phyloP scores from a whole-genome alignment of 2,329 filamentous ascomycete species.

The Tolypocladium amazonense region DNA sequence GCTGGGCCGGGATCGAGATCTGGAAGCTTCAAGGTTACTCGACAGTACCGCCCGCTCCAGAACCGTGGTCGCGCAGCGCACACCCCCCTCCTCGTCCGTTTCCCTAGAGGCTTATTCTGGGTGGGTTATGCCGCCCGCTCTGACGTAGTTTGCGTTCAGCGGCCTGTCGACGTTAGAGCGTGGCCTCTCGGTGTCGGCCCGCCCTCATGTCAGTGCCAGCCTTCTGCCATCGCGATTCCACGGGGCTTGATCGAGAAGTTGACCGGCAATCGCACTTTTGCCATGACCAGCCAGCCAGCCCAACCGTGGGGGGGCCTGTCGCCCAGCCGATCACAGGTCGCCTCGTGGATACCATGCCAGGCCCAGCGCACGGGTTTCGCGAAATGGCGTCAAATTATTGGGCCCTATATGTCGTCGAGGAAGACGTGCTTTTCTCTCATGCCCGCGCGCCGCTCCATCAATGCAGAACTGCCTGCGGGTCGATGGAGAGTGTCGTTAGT shows the following conservation, averaged over 20 bases:
- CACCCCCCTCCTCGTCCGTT: neutral
- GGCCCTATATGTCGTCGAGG: neutral
- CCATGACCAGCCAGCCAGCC: neutral
- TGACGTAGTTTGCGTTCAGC: neutral
- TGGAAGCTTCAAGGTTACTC: neutral
- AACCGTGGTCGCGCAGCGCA: neutral
- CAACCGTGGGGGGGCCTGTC: neutral
- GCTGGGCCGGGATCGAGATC: slow-evolving; percentile 5
- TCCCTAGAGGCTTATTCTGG: neutral
- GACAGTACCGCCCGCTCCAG: neutral
- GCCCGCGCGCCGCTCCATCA: neutral
- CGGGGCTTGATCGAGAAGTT: slow-evolving; percentile 3
- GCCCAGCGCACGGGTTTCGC: neutral
- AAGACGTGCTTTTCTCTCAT: neutral
- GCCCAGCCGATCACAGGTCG: neutral
- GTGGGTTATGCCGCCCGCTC: neutral
- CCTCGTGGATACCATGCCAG: neutral
- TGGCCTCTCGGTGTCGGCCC: neutral
- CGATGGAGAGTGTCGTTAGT: neutral
- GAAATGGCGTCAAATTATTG: neutral
- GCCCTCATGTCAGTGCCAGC: neutral
- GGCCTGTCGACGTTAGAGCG: neutral
- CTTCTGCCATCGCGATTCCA: slow-evolving; percentile 3
- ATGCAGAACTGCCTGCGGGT: neutral
- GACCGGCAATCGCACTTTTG: slow-evolving; percentile 4